Base-by-base conservation (phyloP, 495 filamentous ascomycete species). In the Baudoinia panamericana region DNA sequence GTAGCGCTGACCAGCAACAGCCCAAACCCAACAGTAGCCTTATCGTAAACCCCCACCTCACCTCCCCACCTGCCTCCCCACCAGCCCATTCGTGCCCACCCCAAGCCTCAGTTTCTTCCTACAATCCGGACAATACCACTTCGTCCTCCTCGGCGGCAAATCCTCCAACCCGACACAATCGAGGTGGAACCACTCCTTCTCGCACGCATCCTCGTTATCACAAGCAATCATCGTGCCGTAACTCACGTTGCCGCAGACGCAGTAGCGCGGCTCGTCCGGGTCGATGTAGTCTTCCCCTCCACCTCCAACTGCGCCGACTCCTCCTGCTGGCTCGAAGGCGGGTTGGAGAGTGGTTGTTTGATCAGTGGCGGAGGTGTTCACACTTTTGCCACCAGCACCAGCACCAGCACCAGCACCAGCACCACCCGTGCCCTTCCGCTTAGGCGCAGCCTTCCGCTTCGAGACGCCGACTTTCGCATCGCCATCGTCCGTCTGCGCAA, bases 101-200 rank as follows among this genome's bases (percentile, higher is more conserved):
- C 48, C 48, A 10, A 42, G 6, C 48, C 34, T 51, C 33, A 50
- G 36, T 43, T 72, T 66, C 36, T 75, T 64, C 22, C 82, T 70
- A 54, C 86, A 94, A 9, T 86, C 80, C 5, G 88, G 88, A 58
- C 88, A 95, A 55, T 85, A 96, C 88, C 88, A 96, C 65, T 92
- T 92, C 9, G 76, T 80, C 36, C 79, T 80, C 16, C 82, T 69
- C 8, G 73, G 71, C 18, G 82, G 87, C 39, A 80, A 73, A 36
- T 82, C 79, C 1, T 69, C 66, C 25, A 96, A 63, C 19, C 77
- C 82, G 26, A 96, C 79, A 48, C 88, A 96, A 43, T 77, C 73
- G 18, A 96, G 75, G 58, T 96, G 88, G 63, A 96, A 96, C 88
- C 88, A 95, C 63, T 92, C 84, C 41, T 50, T 60, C 37, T 62